phyloP scores from a whole-genome alignment of 805 yeast genomes.

The Pichia cabralensis region DNA sequence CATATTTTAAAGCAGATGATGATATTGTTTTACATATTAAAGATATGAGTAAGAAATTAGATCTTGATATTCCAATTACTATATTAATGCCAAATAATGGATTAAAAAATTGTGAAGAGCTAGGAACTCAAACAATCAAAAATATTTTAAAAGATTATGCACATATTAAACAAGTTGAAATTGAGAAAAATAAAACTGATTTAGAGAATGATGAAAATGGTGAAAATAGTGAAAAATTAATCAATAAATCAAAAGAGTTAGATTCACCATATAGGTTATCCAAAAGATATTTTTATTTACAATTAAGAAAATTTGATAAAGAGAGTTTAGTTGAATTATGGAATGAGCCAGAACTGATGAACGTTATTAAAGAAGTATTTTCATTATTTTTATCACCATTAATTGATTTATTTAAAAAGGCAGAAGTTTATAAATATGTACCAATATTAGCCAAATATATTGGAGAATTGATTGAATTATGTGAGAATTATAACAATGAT shows the following conservation, averaged over 20 bases:
- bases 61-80: conserved; percentile 8
- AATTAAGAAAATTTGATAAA: conserved; percentile 66
- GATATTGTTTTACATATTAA: conserved; percentile 22
- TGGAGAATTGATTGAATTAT: conserved; percentile 50
- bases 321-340: conserved; percentile 64
- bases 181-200: conserved; percentile 9
- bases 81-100: conserved; percentile 10
- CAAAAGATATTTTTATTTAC: conserved; percentile 52
- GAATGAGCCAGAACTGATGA: conserved; percentile 78
- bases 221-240: not conserved
- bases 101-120: conserved; percentile 3
- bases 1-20: conserved; percentile 21
- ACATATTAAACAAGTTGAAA: conserved; percentile 10
- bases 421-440: conserved; percentile 56
- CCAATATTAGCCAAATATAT: conserved; percentile 57
- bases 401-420: conserved; percentile 55
- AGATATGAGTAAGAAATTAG: conserved; percentile 17
- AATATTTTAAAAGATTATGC: conserved; percentile 7
- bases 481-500: conserved; percentile 39
- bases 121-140: conserved; percentile 1
- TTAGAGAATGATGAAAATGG: conserved; percentile 3
- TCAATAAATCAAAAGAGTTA: not conserved
- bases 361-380: conserved; percentile 61
- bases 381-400: conserved; percentile 67
- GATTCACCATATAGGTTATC: conserved; percentile 34